A percentile compares a stretch with the other conserved stretches of the same genome.
These are phyloP conservation scores for Botryotinia narcissicola DNA, from an alignment of 2,329 filamentous ascomycete species.

Conservation along the genomic window DNA sequence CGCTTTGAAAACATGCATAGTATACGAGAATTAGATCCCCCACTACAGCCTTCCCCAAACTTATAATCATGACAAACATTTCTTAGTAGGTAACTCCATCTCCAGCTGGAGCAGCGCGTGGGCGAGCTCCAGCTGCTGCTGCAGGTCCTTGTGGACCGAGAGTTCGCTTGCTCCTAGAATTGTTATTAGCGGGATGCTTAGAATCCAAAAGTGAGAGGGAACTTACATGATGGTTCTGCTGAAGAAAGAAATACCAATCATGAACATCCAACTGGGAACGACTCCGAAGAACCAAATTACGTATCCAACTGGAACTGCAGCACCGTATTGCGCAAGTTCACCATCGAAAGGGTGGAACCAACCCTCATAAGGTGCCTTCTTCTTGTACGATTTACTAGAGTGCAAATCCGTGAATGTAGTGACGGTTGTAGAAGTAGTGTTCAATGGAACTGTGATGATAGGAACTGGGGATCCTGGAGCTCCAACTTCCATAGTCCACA, in stretches of 20 bases:
- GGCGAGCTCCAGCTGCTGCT: slow-evolving; percentile 24
- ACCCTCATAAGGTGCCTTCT: slow-evolving; percentile 55
- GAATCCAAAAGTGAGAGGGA: neutral
- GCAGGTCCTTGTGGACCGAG: slow-evolving; percentile 25
- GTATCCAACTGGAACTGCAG: slow-evolving; percentile 65
- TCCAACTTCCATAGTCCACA: slow-evolving; percentile 68
- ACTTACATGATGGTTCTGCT: slow-evolving; percentile 76
- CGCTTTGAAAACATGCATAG: neutral
- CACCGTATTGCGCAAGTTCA: slow-evolving; percentile 57
- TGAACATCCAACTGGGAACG: slow-evolving; percentile 73
- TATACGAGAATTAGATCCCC: neutral
- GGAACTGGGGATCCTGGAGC: slow-evolving; percentile 62
- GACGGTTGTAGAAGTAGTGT: slow-evolving; percentile 65
- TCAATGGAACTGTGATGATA: slow-evolving; percentile 64
- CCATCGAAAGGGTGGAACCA: slow-evolving; percentile 77
- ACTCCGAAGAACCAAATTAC: slow-evolving; percentile 64
- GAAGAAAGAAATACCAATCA: slow-evolving; percentile 71
- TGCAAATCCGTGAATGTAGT: slow-evolving; percentile 62
- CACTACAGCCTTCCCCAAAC: too few relatives aligned
- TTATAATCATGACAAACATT: neutral
- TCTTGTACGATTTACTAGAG: slow-evolving; percentile 51
- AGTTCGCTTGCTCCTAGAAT: slow-evolving; percentile 24
- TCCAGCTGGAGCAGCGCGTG: slow-evolving; percentile 32
- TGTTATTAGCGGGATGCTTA: slow-evolving; percentile 20
- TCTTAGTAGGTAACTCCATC: slow-evolving; percentile 28